These are phyloP conservation scores for Verbena officinalis DNA, from an alignment of 257 asterid species.

Conservation along the genomic window DNA sequence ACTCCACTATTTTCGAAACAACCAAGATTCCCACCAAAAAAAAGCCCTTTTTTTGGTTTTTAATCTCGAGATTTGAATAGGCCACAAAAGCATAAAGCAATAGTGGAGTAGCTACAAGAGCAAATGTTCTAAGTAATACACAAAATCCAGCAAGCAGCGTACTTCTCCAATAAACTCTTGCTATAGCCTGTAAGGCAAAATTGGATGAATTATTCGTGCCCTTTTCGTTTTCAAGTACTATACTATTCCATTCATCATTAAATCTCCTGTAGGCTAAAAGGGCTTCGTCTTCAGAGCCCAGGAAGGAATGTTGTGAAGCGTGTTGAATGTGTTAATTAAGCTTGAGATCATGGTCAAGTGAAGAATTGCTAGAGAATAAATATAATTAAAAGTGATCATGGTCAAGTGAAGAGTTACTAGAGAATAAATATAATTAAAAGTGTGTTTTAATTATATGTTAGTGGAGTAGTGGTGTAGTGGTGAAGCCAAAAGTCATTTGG, in stretches of 20 bases:
- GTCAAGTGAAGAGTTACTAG: no score
- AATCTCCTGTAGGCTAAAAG: constrained; percentile 45
- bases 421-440: no score
- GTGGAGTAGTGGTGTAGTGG: no score
- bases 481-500: no score
- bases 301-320: constrained; percentile 61
- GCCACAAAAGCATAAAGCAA: constrained; percentile 64
- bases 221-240: constrained; percentile 32
- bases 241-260: constrained; percentile 41
- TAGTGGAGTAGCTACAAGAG: constrained; percentile 53
- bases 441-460: no score
- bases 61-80: constrained; percentile 42
- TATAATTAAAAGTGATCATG: no score
- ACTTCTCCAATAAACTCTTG: constrained; percentile 52
- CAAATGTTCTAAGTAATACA: constrained; percentile 42
- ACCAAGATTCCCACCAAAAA: constrained; percentile 52
- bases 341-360: no score
- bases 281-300: constrained; percentile 61
- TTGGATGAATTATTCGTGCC: constrained; percentile 25
- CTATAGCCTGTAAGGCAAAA: constrained; percentile 41
- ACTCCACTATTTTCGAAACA: constrained; percentile 53
- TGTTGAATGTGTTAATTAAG: no score
- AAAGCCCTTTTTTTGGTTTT: constrained; percentile 39
- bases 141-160: constrained; percentile 44
- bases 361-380: no score